Conservation (phyloP, 2,329 filamentous ascomycete genomes). For the Aspergillus melleus region DNA sequence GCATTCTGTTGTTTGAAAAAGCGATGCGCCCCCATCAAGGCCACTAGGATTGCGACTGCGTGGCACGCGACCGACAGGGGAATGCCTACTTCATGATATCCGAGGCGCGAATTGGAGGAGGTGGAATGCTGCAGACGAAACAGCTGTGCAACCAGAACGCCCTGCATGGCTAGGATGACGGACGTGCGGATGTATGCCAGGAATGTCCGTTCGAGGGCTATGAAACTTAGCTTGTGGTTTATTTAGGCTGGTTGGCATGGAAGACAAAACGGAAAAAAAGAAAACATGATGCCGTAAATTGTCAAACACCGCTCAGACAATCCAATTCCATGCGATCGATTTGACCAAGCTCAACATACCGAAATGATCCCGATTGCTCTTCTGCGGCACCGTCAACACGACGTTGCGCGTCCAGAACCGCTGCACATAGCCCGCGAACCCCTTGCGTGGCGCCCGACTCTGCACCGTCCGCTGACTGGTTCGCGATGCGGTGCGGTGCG, state of each 20-base stretch:
- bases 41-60: slow-evolving; percentile 53
- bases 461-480: slow-evolving; percentile 12
- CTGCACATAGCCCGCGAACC: slow-evolving; percentile 65
- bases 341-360: slow-evolving; percentile 25
- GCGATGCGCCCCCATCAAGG: slow-evolving; percentile 56
- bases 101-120: slow-evolving; percentile 43
- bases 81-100: slow-evolving; percentile 61
- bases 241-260: neutral
- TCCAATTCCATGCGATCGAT: no score
- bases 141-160: slow-evolving; percentile 66
- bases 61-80: slow-evolving; percentile 54
- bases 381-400: slow-evolving; percentile 38
- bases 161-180: slow-evolving; percentile 65
- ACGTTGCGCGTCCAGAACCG: slow-evolving; percentile 75
- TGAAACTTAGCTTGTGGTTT: neutral
- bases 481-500: slow-evolving; percentile 25
- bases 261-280: neutral
- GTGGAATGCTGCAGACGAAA: slow-evolving; percentile 55
- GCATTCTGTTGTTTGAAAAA: slow-evolving; percentile 64
- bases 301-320: no score
- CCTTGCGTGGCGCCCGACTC: slow-evolving; percentile 33
- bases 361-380: slow-evolving; percentile 44
- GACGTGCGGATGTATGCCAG: slow-evolving; percentile 72
- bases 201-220: slow-evolving; percentile 74
- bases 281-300: no score